Evolutionary conservation across 768 basidiomycete genomes (phyloP), one percentile per base, ranked within the genome.

Genomic region (Tricholoma sp.): DNA sequence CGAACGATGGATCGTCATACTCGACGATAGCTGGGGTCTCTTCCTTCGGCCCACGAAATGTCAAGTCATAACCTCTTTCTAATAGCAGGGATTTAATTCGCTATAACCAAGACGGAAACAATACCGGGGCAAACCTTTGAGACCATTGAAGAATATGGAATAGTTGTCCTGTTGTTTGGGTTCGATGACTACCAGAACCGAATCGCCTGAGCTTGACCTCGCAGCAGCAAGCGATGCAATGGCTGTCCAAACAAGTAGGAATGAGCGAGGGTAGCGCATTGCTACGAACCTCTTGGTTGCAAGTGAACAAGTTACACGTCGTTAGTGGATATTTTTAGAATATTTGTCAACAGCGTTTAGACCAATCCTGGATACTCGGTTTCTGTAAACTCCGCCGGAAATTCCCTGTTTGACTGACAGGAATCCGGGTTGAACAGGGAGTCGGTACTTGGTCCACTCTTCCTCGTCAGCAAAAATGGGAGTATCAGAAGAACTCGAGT

Each of bases 21-120:
- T 86, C 77, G 20, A 87, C 74, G 39, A 94, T 71, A 20, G 78
- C 70, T 9, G 91, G 89, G 48, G 72, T 73, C 45, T 82, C 80
- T 52, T 88, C 89, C 70, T 86, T 91, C 13, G 94, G 91, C 18
- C 80, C 77, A 52, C 94, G 87, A 77, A 95, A 94, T 0, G 89
- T 94, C 47, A 98, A 74, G 51, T 90, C 77, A 71, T 90, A 97
- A 8, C 96, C 96, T 58, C 84, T 77, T 49, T 83, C 91, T 95
- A 64, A 13, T 58, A 10, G 37, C 10, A 34, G 41, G 24, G 11
- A 11, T 9, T 34, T 34, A 56, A 31, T 24, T 49, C 36, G 47
- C 53, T 52, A 49, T 52, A 57, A 61, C 2, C 15, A 8, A 47
- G 4, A 18, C 6, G 28, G 15, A 15, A 13, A 39, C 13, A 20